These are phyloP conservation scores for Fusarium sp. DNA, from an alignment of 2,329 filamentous ascomycete genomes.

Conservation along the genomic window DNA sequence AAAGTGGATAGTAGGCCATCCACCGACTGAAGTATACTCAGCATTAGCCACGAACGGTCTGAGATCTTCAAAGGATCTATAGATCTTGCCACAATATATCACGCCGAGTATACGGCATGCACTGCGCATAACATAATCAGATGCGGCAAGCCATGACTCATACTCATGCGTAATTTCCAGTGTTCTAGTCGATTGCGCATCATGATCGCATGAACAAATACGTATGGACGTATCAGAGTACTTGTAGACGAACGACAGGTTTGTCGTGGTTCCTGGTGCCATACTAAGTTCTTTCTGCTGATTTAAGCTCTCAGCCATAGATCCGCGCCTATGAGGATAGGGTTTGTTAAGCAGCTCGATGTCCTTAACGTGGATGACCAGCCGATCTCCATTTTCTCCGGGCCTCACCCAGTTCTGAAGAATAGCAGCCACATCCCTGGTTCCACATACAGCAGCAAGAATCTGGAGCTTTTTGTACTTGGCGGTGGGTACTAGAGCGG, in stretches of 20 bases:
- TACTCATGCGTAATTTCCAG: not conserved
- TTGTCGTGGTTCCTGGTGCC: accelerated
- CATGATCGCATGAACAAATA: not conserved
- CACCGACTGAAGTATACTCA: no score
- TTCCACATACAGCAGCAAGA: not conserved
- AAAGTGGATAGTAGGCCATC: not conserved
- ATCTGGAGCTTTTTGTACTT: not conserved
- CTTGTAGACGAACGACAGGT: not conserved
- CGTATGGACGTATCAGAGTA: not conserved
- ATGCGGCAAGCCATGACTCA: not conserved
- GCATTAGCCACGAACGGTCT: no score
- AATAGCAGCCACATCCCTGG: not conserved
- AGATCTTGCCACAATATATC: not conserved
- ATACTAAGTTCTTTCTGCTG: no score
- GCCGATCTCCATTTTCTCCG: not conserved
- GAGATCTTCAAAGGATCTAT: not conserved
- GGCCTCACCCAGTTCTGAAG: not conserved
- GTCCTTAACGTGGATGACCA: not conserved
- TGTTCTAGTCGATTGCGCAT: not conserved
- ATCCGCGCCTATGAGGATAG: accelerated
- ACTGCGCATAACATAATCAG: accelerated
- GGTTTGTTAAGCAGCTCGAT: not conserved
- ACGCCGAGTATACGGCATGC: not conserved
- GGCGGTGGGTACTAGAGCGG: accelerated
- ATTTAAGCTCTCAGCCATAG: no score